Conservation (phyloP, 2,329 filamentous ascomycete genomes). For the Neonectria neomacrospora region DNA sequence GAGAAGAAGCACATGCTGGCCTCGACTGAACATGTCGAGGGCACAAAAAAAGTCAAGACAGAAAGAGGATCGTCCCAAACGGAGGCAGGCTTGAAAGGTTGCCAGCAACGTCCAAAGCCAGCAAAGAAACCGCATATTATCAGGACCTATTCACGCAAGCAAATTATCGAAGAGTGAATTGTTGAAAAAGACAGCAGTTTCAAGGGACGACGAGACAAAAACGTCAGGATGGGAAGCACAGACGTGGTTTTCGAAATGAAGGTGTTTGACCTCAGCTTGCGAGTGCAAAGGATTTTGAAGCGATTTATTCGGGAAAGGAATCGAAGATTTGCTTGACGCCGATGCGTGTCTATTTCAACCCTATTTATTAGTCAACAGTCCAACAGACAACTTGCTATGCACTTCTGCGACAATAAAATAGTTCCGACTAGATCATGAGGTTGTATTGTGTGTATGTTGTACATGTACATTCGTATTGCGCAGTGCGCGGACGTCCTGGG, state of each 20-base stretch:
- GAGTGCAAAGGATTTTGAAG: background rate
- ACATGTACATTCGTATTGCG: slow-evolving; percentile 42
- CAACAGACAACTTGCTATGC: background rate
- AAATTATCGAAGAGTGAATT: slow-evolving; percentile 4
- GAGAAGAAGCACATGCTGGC: slow-evolving; percentile 3
- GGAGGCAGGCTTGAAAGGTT: background rate
- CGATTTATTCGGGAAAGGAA: background rate
- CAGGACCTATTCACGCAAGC: slow-evolving; percentile 29
- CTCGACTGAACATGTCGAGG: slow-evolving; percentile 1
- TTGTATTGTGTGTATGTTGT: slow-evolving; percentile 36
- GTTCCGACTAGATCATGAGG: slow-evolving; percentile 12
- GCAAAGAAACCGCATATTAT: slow-evolving; percentile 4
- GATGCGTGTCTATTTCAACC: background rate
- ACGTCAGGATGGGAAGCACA: background rate
- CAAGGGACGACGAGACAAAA: background rate
- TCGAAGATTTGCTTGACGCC: slow-evolving; percentile 2
- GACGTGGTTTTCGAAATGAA: background rate
- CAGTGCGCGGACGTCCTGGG: slow-evolving; percentile 30
- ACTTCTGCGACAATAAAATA: background rate
- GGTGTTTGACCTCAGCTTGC: background rate
- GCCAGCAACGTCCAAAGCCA: background rate
- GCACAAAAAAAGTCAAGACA: slow-evolving; percentile 31
- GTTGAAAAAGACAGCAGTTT: background rate
- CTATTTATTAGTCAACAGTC: background rate
- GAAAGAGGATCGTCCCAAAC: slow-evolving; percentile 8